Evolutionary conservation across 2,329 filamentous ascomycete species (phyloP), one percentile per base, ranked within the genome.

Genomic region (Monosporascus sp.): DNA sequence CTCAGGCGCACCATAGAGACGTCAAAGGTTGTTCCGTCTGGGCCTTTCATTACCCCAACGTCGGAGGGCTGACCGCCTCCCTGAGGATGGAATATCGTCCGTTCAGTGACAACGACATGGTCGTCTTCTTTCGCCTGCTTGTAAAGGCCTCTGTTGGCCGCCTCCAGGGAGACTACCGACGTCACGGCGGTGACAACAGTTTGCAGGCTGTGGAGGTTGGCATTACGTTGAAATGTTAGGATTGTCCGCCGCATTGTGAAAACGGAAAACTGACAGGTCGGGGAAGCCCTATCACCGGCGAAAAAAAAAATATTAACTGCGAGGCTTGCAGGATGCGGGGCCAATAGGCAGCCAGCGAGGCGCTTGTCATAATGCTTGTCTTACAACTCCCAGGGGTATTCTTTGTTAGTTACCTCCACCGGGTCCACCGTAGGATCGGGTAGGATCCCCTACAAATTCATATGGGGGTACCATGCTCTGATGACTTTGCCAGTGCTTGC

Each of bases 11-110:
- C 86, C 1, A 79, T 71, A 3, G 69, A 69, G 8, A 89, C 82
- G 20, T 73, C 63, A 59, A 88, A 85, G 0, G 59, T 63, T 20
- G 62, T 54, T 7, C 61, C 61, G 17, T 60, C 51, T 1, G 62
- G 50, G 48, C 61, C 57, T 0, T 69, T 70, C 57, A 90, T 86
- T 41, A 64, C 71, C 20, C 87, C 87, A 11, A 77, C 74, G 57
- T 91, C 87, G 0, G 81, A 85, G 1, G 87, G 87, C 62, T 91
- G 87, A 7, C 87, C 87, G 55, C 87, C 87, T 20, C 87, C 87
- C 67, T 91, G 87, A 0, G 85, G 83, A 57, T 91, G 85, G 69
- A 91, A 91, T 56, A 90, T 85, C n/a, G 87, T 90, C 47, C 80
- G 70, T 2, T 80, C 73, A 0, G 84, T 87, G 6, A 83, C 75